Base-by-base conservation (phyloP, 257 asterid species). In the Jacaranda mimosifolia region DNA sequence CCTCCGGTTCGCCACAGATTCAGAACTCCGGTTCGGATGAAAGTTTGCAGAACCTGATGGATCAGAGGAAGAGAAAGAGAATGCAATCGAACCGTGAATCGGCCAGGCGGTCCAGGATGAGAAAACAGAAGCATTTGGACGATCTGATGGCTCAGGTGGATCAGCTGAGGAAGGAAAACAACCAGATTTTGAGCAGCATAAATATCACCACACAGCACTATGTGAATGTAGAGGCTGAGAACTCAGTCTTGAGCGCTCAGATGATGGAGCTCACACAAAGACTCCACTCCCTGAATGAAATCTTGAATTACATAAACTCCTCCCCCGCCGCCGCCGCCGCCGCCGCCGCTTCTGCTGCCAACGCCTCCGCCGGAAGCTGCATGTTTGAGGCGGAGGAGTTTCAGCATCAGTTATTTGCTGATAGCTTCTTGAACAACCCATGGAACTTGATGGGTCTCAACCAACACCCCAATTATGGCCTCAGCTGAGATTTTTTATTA, bases 11-110 rank as follows among this genome's bases (percentile, higher is more conserved):
- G 12, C 63, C 80, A 5, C 88, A 74, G 86, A 73, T 82, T 17
- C 89, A 72, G 35, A 80, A 74, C 78, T 85, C 92, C 17, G 90
- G 87, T 35, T 87, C 86, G 51, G 90, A 85, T 36, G 95, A 77
- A 14, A 92, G 83, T 42, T 48, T 83, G 75, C 83, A 72, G 72
- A 63, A 63, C 39, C 45, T 75, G 74, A 79, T 89, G 91, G 90
- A 90, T 19, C 90, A 87, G 81, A 83, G 91, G 82, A 91, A 90
- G 80, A 73, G 94, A 48, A 93, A 90, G 85, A 73, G 99, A 68
- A 96, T 91, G 97, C 86, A 75, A 36, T 95, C 99, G n/a, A 93
- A 93, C 81, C 85, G 99, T 0, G 99, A 96, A 63, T 96, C 99
- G 7, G 97, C 99, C 21, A 78, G 96, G 77, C 83, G 98, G 74